phyloP scores from a whole-genome alignment of 495 filamentous ascomycete genomes.

The Xylaria palmicola region DNA sequence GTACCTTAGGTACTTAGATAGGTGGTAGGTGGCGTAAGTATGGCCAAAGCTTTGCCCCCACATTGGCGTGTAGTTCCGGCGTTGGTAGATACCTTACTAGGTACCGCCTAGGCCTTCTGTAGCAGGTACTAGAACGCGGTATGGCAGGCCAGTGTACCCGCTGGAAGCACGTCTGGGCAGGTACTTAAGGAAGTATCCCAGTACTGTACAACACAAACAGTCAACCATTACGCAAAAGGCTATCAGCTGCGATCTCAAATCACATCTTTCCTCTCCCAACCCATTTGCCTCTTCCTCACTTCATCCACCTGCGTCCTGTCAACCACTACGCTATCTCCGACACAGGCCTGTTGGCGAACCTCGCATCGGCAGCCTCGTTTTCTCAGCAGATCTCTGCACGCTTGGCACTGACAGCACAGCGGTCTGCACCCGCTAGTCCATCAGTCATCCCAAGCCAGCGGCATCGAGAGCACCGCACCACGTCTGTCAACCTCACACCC shows the following conservation, averaged over 20 bases:
- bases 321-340: not conserved
- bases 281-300: not conserved
- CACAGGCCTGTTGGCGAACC: not conserved
- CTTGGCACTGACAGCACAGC: constrained; percentile 28
- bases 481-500: constrained; percentile 18
- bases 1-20: no score
- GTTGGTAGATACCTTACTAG: not conserved
- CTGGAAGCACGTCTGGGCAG: not conserved
- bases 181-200: no score
- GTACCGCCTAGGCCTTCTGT: not conserved
- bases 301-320: not conserved
- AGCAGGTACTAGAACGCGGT: not conserved
- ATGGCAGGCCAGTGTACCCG: not conserved
- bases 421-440: constrained; percentile 37
- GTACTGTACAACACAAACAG: constrained; percentile 14
- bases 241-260: constrained; percentile 8
- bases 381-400: constrained; percentile 4
- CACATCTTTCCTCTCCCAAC: constrained; percentile 11
- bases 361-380: not conserved
- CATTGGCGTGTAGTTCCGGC: not conserved
- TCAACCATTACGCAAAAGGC: constrained; percentile 16
- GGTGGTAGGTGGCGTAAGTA: no score
- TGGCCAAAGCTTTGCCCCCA: constrained; percentile 6
- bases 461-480: not conserved
- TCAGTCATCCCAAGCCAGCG: constrained; percentile 13